Conservation (phyloP, 345 rosid species). For the Eucalyptus decipiens region DNA sequence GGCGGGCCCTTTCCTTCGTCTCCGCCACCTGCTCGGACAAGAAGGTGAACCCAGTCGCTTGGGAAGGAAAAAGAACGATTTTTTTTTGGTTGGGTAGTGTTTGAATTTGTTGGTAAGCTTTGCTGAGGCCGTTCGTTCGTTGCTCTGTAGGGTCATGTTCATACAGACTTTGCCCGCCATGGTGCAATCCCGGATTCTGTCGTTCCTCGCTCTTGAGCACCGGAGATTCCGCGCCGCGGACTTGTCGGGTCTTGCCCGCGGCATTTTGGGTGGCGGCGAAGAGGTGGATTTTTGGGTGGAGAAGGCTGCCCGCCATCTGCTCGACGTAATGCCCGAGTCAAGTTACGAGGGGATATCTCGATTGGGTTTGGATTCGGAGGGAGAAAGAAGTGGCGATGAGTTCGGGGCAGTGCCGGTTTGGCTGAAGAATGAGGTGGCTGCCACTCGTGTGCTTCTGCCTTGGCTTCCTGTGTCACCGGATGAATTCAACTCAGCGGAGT, state of each 20-base stretch:
- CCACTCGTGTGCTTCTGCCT: slow-evolving; percentile 22
- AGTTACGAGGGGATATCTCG: slow-evolving; percentile 20
- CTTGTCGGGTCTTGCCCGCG: slow-evolving; percentile 34
- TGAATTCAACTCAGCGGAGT: slow-evolving; percentile 17
- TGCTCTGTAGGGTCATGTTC: slow-evolving; percentile 44
- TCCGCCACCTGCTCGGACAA: slow-evolving; percentile 3
- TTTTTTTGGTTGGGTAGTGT: not conserved
- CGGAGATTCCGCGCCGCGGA: slow-evolving; percentile 35
- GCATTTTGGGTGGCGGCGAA: slow-evolving; percentile 13
- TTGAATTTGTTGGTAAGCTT: not conserved
- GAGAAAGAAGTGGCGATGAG: slow-evolving; percentile 12
- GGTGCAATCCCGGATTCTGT: slow-evolving; percentile 53
- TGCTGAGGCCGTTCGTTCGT: not conserved
- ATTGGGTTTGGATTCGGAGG: slow-evolving; percentile 25
- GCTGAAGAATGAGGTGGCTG: slow-evolving; percentile 17
- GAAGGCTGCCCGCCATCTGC: slow-evolving; percentile 57
- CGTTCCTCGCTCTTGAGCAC: slow-evolving; percentile 42
- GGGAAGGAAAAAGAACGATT: not conserved
- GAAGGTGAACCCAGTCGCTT: slow-evolving; percentile 14
- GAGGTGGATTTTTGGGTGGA: slow-evolving; percentile 52
- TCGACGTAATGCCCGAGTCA: slow-evolving; percentile 37
- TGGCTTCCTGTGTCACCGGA: slow-evolving; percentile 50
- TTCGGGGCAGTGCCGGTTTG: slow-evolving; percentile 48
- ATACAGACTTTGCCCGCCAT: slow-evolving; percentile 56
- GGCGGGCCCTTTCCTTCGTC: slow-evolving; percentile 6